Base-by-base conservation (phyloP, 805 yeast species). In the Metschnikowia koreensis region DNA sequence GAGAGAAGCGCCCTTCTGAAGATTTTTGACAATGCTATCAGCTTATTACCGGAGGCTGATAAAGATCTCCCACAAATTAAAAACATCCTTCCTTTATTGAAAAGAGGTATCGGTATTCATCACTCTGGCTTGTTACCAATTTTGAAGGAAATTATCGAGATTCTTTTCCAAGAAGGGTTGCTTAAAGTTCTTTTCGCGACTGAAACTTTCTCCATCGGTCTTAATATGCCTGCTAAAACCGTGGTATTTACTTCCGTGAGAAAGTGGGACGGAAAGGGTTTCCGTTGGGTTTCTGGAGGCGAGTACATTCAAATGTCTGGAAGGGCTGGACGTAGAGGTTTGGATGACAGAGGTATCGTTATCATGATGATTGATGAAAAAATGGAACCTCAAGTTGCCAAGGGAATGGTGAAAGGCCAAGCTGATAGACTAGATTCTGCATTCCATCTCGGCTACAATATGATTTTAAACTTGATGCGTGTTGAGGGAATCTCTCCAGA, bases 271-370 rank as follows among this genome's bases (percentile, higher is more conserved):
- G 99, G 99, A 62, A 84, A 82, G 56, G 96, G 93, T 16, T 91
- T 93, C 78, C 84, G 99, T 72, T 94, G 99, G 99, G 97, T 94
- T 33, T 89, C 97, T 51, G 99, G 99, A 53, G 99, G 99, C 76
- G 99, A 94, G 73, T 94, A 94, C 71, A 94, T 94, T 66, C 99
- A 94, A 74, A 94, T 94, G 99, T 89, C 97, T 42, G 99, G 99
- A 59, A 85, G 99, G 71, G 99, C 99, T 22, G 99, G 99, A 62
- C 92, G 99, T 79, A 89, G 99, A 80, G 99, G 99, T 66, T 81
- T 94, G 61, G 99, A 94, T 79, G 99, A 94, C 68, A 87, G 99
- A 69, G 99, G 99, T 74, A 91, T 94, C 69, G 99, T 94, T 46
- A 94, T 94, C 60, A 89, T 94, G 94, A 94, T 94, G 99, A 91